Evolutionary conservation across 2,329 filamentous ascomycete genomes (phyloP).

Genomic region (Alternaria panax): DNA sequence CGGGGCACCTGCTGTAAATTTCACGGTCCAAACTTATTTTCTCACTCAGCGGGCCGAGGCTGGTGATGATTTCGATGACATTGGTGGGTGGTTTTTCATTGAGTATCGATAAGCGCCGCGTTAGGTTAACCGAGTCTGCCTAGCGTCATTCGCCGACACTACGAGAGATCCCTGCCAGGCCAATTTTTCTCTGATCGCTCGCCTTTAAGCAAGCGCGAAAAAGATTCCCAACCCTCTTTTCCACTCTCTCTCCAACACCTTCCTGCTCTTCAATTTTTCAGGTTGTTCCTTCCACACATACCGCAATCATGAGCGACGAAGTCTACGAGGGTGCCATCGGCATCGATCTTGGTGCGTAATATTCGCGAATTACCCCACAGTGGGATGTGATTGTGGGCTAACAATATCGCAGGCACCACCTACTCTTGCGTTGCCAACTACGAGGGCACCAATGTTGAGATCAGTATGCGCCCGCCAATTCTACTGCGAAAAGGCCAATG

Average conservation of each 20-base stretch:
- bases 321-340: slow-evolving; percentile 99
- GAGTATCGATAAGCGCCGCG: slow-evolving; percentile 19
- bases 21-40: background rate
- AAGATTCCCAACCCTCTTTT: slow-evolving; percentile 29
- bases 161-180: slow-evolving; percentile 18
- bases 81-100: slow-evolving; percentile 5
- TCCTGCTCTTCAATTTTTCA: slow-evolving; percentile 37
- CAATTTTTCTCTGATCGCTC: slow-evolving; percentile 23
- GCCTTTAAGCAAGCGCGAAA: slow-evolving; percentile 22
- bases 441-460: slow-evolving; percentile 99
- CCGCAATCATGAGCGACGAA: slow-evolving; percentile 87
- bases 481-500: slow-evolving; percentile 5
- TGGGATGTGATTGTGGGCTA: slow-evolving; percentile 33
- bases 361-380: slow-evolving; percentile 37
- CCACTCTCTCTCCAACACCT: slow-evolving; percentile 43
- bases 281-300: slow-evolving; percentile 39
- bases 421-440: slow-evolving; percentile 99
- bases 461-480: slow-evolving; percentile 68
- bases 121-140: slow-evolving; percentile 16
- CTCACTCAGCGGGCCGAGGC: background rate
- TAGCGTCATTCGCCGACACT: slow-evolving; percentile 16
- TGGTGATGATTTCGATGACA: background rate
- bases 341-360: slow-evolving; percentile 90
- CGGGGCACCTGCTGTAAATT: background rate
- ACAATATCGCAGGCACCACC: slow-evolving; percentile 78